Base-by-base conservation (phyloP, 139 green algal genomes). In the Bryopsis sp. region DNA sequence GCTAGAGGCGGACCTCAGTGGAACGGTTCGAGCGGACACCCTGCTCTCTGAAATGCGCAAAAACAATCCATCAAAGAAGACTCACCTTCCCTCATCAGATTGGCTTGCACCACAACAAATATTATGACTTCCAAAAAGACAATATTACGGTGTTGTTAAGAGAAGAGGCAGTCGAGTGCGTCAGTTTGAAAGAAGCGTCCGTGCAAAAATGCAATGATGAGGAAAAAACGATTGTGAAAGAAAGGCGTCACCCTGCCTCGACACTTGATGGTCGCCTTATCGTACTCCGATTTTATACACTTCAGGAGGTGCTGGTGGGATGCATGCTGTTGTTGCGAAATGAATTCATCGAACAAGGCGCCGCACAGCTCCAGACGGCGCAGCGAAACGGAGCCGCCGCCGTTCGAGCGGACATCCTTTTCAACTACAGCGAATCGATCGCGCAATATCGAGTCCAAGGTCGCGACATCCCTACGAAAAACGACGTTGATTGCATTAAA, bases 381-480 rank as follows among this genome's bases (percentile, higher is more conserved):
- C 11, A 2, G 2, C 64, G 37, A 7, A 6, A 6, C 36, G 24
- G 26, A 15, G 37, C 37, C 5, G 29, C 7, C 15, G 38, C 38
- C 37, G 19, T n/a, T 15, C 24, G 6, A 36, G 64, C 33, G 38
- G 22, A 29, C 24, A 5, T 43, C 19, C 19, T 29, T 32, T 29
- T 29, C 19, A 47, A 31, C 37, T 28, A 8, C 46, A 6, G 36
- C 35, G 64, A 28, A n/a, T 36, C 15, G 19, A 6, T 22, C 24
- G 36, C 22, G 48, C 5, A 69, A 63, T 28, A 76, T 58, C 7
- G 33, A 58, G 58, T 76, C 65, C 8, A n/a, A 47, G 6, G 59
- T 33, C 61, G 28, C n/a, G n/a, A 57, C 29, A 72, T 43, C 46
- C 48, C 47, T 22, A 5, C 65, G 8, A 64, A 37, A 8, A 60